Base-by-base conservation (phyloP, 2,329 filamentous ascomycete genomes). In the Orbilia oligospora region DNA sequence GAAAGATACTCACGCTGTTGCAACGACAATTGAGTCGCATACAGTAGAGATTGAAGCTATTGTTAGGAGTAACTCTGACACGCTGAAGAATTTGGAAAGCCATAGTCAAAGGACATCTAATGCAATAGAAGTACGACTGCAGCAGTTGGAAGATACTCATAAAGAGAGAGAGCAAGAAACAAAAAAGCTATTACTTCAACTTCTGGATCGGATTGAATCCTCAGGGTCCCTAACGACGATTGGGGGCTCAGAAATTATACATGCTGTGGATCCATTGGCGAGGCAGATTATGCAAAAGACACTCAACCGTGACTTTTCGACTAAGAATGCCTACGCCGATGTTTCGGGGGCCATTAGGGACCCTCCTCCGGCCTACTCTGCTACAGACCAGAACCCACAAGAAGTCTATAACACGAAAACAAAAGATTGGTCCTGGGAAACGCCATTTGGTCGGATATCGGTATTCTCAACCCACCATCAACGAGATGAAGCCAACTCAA, bases 361-460 rank as follows among this genome's bases (percentile, higher is more conserved):
- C 10, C 67, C 73, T 18, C 73, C 73, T 33, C 73, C 73, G 5
- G 73, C 73, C 0, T 77, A 77, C 16, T 61, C 73, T 33, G n/a
- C 44, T 10, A 61, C 14, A n/a, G 67, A 56, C 18, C 30, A 20
- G 5, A 41, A n/a, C 1, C 30, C 18, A 3, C 20, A 58, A 36
- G 61, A 61, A 22, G 49, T 12, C 30, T 77, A 77, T 16, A 77
- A 22, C n/a, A 77, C 73, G 5, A 77, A 33, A 6, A 69, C 68
- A 9, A 77, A 77, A n/a, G 73, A 77, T 18, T 77, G 67, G 67
- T 20, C 27, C 9, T 77, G 73, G 73, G 67, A 77, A 16, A 77
- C 73, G 5, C 73, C 73, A 9, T 77, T 77, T 55, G 73, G 73
- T 18, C 58, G 67, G n/a, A 71, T 77, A n/a, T 77, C 73, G n/a